phyloP scores from a whole-genome alignment of 2,329 filamentous ascomycete genomes.

The Lachnellula hyalina region DNA sequence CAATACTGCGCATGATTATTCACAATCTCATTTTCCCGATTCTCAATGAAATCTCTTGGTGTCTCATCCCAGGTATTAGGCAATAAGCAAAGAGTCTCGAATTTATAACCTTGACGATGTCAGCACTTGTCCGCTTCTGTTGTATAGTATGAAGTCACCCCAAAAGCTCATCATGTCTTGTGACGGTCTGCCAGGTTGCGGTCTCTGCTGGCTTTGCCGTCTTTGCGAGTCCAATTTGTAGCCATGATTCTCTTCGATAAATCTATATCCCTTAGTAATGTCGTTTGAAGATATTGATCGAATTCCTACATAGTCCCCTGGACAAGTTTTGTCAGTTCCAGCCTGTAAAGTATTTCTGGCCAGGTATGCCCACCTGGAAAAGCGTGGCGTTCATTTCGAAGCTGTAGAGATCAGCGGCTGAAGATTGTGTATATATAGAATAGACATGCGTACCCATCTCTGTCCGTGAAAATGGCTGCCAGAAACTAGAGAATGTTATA shows the following conservation, averaged over 20 bases:
- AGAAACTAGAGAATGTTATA: conserved; percentile 58
- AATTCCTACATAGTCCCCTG: conserved; percentile 50
- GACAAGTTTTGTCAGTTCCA: conserved; percentile 20
- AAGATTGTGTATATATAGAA: neutral
- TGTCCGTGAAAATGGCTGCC: conserved; percentile 73
- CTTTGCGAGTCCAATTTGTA: conserved; percentile 61
- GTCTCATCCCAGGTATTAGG: conserved; percentile 69
- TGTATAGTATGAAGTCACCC: conserved; percentile 48
- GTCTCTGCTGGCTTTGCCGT: conserved; percentile 47
- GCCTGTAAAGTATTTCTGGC: neutral
- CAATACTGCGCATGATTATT: conserved; percentile 95
- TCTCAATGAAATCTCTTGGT: conserved; percentile 72
- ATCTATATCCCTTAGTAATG: conserved; percentile 48
- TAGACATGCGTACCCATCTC: conserved; percentile 58
- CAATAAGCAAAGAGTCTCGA: conserved; percentile 79
- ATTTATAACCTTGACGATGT: conserved; percentile 76
- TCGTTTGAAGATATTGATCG: conserved; percentile 14
- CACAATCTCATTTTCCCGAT: conserved; percentile 63
- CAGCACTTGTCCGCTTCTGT: neutral
- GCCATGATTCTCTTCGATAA: conserved; percentile 84
- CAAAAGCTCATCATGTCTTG: conserved; percentile 87
- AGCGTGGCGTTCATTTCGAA: conserved; percentile 96
- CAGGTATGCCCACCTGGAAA: conserved; percentile 61
- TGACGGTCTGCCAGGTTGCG: conserved; percentile 50
- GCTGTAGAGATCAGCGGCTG: conserved; percentile 38